A percentile compares a stretch with the other conserved stretches of the same genome.
Conservation (phyloP, 192 early-diverging fungal species). For the Rhizoclosmatium globosum region DNA sequence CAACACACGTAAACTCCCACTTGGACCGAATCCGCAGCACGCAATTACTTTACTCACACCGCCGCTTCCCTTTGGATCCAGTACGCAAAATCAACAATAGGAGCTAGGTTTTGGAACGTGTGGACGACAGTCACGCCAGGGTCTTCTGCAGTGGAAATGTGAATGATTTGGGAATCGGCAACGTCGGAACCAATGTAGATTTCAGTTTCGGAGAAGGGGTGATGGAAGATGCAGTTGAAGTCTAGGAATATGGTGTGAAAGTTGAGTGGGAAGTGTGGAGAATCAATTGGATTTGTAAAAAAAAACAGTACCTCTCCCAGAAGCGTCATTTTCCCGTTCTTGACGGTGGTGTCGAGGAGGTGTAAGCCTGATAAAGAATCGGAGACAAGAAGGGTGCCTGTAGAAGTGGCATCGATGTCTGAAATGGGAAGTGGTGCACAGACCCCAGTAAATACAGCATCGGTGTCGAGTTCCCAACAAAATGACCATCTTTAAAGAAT, state of each 20-base stretch:
- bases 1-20: constrained; percentile 82
- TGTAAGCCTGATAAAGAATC: constrained; percentile 73
- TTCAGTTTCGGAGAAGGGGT: constrained; percentile 70
- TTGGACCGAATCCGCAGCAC: constrained; percentile 80
- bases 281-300: background rate
- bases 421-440: background rate
- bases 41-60: constrained; percentile 80
- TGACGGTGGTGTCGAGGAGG: constrained; percentile 28
- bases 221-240: constrained; percentile 59
- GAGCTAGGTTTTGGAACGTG: constrained; percentile 78
- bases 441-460: constrained; percentile 10
- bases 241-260: constrained; percentile 25
- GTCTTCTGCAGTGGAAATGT: constrained; percentile 57
- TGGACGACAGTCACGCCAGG: constrained; percentile 63
- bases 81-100: constrained; percentile 85
- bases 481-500: background rate
- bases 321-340: constrained; percentile 48
- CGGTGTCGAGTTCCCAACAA: background rate
- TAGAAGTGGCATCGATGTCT: background rate
- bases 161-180: constrained; percentile 83
- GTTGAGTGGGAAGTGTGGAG: background rate
- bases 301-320: constrained; percentile 58
- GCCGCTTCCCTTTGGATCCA: constrained; percentile 60
- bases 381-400: constrained; percentile 57
- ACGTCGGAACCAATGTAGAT: constrained; percentile 86